A percentile compares a stretch with the other conserved stretches of the same genome.
Conservation (phyloP, 2,329 filamentous ascomycete species). For the Aureobasidium sp. region DNA sequence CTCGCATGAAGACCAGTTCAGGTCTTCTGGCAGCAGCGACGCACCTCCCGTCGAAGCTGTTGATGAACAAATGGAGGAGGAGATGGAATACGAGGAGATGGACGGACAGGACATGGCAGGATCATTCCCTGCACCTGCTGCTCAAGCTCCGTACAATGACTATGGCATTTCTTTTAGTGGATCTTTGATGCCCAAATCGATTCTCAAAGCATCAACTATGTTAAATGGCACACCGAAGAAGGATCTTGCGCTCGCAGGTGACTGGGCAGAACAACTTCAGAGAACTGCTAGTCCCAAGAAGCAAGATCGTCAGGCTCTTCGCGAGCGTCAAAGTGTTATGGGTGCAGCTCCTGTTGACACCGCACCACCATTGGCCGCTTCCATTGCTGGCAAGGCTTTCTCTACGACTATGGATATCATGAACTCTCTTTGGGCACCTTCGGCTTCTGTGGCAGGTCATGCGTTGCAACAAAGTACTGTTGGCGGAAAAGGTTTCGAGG, state of each 20-base stretch:
- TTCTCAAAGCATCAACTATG: conserved; percentile 39
- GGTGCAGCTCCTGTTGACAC: conserved; percentile 30
- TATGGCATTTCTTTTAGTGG: conserved; percentile 15
- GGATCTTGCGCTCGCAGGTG: conserved; percentile 57
- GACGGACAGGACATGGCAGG: conserved; percentile 69
- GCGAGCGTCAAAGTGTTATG: conserved; percentile 57
- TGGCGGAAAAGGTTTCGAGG: conserved; percentile 66
- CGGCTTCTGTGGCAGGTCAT: conserved; percentile 48
- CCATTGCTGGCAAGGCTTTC: conserved; percentile 52
- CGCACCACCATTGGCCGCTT: conserved; percentile 8
- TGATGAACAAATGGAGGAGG: conserved; percentile 31
- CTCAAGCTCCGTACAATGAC: conserved; percentile 30
- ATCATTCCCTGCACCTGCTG: conserved; percentile 65
- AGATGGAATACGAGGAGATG: conserved; percentile 58
- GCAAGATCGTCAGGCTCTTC: conserved; percentile 70
- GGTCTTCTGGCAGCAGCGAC: conserved; percentile 13
- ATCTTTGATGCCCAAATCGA: conserved; percentile 40
- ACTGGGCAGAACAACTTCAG: conserved; percentile 91
- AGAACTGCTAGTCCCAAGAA: conserved; percentile 93
- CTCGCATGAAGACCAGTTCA: conserved; percentile 17
- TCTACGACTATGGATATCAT: conserved; percentile 89
- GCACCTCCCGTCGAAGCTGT: conserved; percentile 7
- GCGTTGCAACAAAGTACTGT: conserved; percentile 47
- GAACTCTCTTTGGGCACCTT: conserved; percentile 83
- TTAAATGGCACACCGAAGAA: conserved; percentile 47